phyloP scores from a whole-genome alignment of 352 stramenopile species.

The Elongisporangium anandrum region DNA sequence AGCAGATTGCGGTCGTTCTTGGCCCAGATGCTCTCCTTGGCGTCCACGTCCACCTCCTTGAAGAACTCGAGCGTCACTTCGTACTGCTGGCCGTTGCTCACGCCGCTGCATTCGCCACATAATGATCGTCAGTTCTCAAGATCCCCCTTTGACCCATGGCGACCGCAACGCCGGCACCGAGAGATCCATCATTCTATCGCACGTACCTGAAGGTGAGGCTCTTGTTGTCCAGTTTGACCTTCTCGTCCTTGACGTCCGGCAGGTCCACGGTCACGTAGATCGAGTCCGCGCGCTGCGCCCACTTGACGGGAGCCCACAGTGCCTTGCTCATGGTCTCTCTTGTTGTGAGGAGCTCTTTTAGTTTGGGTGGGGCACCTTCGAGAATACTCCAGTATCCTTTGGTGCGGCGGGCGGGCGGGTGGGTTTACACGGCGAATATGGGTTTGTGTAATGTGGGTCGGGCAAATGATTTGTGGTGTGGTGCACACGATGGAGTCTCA shows the following conservation, averaged over 20 bases:
- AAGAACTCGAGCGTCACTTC: constrained; percentile 95
- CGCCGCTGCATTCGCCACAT: constrained; percentile 42
- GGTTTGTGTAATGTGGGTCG: background rate
- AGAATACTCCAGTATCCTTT: background rate
- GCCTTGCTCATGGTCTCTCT: constrained; percentile 29
- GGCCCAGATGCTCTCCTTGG: constrained; percentile 93
- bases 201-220: constrained; percentile 87
- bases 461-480: background rate
- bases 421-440: too few species aligned
- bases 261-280: constrained; percentile 97
- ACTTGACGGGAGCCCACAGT: constrained; percentile 91
- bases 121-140: constrained; percentile 1
- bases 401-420: too few species aligned
- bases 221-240: constrained; percentile 87
- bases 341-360: constrained; percentile 2
- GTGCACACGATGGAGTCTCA: background rate
- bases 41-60: constrained; percentile 89
- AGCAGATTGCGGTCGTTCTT: constrained; percentile 93
- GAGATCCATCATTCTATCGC: constrained; percentile 4
- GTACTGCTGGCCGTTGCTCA: constrained; percentile 91
- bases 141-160: background rate
- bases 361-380: background rate
- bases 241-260: constrained; percentile 92
- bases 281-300: constrained; percentile 95
- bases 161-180: background rate